A percentile compares a stretch with the other conserved stretches of the same genome.
Conservation (phyloP, 1,284 basidiomycete species). For the Apiotrichum laibachii region DNA sequence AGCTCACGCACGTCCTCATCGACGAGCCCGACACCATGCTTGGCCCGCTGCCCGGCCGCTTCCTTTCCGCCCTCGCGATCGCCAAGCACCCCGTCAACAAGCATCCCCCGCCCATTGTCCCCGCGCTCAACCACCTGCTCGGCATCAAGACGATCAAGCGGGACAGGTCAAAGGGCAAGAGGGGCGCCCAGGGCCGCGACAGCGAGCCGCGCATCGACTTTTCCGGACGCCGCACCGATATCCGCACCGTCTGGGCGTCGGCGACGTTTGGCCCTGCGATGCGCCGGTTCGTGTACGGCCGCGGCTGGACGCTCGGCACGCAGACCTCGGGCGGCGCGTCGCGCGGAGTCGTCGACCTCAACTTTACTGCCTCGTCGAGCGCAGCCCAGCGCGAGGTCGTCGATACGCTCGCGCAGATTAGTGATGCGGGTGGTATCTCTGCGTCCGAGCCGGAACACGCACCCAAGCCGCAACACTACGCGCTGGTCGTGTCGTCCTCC, state of each 20-base stretch:
- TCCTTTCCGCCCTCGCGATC: slow-evolving; percentile 8
- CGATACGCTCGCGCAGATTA: slow-evolving; percentile 17
- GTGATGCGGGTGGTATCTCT: not conserved
- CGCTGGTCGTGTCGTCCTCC: slow-evolving; percentile 22
- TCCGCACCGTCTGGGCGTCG: slow-evolving; percentile 34
- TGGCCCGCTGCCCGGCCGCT: slow-evolving; percentile 25
- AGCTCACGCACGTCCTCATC: slow-evolving; percentile 28
- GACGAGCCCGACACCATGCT: slow-evolving; percentile 40
- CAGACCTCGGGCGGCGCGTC: not conserved
- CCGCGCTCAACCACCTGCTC: slow-evolving; percentile 23
- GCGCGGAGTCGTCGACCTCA: slow-evolving; percentile 27
- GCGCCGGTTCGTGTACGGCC: slow-evolving; percentile 25
- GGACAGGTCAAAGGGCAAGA: too few relatives aligned
- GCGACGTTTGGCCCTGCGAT: slow-evolving; percentile 27
- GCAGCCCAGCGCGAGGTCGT: slow-evolving; percentile 17
- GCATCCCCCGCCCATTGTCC: slow-evolving; percentile 30
- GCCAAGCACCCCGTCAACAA: slow-evolving; percentile 23
- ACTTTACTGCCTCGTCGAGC: slow-evolving; percentile 25
- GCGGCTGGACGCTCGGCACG: slow-evolving; percentile 29
- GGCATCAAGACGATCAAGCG: slow-evolving; percentile 12
- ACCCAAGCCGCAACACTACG: slow-evolving; percentile 25
- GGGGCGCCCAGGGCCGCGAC: not conserved
- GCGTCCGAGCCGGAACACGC: not conserved
- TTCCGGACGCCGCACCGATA: slow-evolving; percentile 6
- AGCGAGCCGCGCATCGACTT: slow-evolving; percentile 17